Conservation (phyloP, 495 filamentous ascomycete genomes). For the Penicillium crystallinum region DNA sequence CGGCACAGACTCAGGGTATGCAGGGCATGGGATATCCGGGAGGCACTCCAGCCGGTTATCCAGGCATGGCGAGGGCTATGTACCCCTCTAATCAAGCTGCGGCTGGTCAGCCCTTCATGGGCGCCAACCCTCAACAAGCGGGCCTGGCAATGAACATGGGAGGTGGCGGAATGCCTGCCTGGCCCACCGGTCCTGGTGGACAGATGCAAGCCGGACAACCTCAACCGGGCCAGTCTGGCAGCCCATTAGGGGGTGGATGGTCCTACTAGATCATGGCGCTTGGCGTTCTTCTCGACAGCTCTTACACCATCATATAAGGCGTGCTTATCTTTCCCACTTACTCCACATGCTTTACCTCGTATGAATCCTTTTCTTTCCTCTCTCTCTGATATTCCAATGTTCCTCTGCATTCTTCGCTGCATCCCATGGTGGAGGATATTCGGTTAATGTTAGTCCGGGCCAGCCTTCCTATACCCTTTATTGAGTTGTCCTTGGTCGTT, state of each 20-base stretch:
- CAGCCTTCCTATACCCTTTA: slow-evolving; percentile 45
- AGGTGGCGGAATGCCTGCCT: slow-evolving; percentile 36
- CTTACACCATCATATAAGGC: slow-evolving; percentile 13
- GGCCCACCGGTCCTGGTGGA: slow-evolving; percentile 31
- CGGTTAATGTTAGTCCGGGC: slow-evolving; percentile 36
- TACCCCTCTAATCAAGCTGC: slow-evolving; percentile 38
- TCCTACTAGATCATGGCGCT: slow-evolving; percentile 29
- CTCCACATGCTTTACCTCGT: slow-evolving; percentile 16
- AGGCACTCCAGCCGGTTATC: slow-evolving; percentile 32
- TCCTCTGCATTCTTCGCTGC: slow-evolving; percentile 4
- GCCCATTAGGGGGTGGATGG: slow-evolving; percentile 42
- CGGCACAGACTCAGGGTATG: slow-evolving; percentile 57
- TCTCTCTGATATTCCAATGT: slow-evolving; percentile 21
- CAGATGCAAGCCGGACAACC: slow-evolving; percentile 43
- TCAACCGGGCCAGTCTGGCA: slow-evolving; percentile 40
- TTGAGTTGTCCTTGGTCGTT: slow-evolving; percentile 32
- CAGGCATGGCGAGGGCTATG: slow-evolving; percentile 37
- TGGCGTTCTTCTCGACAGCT: slow-evolving; percentile 22
- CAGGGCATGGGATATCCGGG: slow-evolving; percentile 40
- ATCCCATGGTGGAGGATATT: slow-evolving; percentile 24
- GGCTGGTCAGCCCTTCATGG: slow-evolving; percentile 37
- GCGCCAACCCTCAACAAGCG: slow-evolving; percentile 35
- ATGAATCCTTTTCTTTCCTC: slow-evolving; percentile 13
- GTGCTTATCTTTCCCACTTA: slow-evolving; percentile 12
- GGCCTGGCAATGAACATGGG: slow-evolving; percentile 40